Evolutionary conservation across 441 rosid species (phyloP).

Genomic region (Syzygium syzygioides): DNA sequence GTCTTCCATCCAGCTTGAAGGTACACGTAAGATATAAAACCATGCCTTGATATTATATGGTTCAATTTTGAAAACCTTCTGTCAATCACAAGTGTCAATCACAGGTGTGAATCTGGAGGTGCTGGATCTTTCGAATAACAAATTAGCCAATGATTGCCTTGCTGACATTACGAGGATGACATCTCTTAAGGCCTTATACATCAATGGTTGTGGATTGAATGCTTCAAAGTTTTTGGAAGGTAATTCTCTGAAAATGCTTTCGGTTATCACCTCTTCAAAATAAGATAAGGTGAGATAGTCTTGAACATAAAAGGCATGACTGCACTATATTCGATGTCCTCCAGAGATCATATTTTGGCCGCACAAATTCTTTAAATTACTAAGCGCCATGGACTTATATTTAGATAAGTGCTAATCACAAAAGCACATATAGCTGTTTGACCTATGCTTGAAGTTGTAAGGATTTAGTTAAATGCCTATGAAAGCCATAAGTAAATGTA

Average conservation of each 20-base stretch:
- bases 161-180: fast-evolving
- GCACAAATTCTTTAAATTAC: not conserved
- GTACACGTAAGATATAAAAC: not conserved
- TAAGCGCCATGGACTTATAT: too few species aligned
- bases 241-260: not conserved
- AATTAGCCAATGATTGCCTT: fast-evolving
- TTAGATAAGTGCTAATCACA: too few species aligned
- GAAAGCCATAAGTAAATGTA: too few species aligned
- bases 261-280: not conserved
- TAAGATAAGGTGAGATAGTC: not conserved
- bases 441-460: too few species aligned
- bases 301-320: too few species aligned
- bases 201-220: fast-evolving
- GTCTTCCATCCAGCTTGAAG: not conserved
- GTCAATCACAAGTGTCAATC: not conserved
- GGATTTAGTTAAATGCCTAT: too few species aligned
- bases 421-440: too few species aligned
- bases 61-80: not conserved
- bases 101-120: not conserved
- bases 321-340: too few species aligned
- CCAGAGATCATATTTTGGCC: not conserved
- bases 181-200: not conserved
- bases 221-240: not conserved
- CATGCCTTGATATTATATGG: not conserved
- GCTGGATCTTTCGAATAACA: fast-evolving